Evolutionary conservation across 2,329 filamentous ascomycete species (phyloP).

Genomic region (Didymella exigua): DNA sequence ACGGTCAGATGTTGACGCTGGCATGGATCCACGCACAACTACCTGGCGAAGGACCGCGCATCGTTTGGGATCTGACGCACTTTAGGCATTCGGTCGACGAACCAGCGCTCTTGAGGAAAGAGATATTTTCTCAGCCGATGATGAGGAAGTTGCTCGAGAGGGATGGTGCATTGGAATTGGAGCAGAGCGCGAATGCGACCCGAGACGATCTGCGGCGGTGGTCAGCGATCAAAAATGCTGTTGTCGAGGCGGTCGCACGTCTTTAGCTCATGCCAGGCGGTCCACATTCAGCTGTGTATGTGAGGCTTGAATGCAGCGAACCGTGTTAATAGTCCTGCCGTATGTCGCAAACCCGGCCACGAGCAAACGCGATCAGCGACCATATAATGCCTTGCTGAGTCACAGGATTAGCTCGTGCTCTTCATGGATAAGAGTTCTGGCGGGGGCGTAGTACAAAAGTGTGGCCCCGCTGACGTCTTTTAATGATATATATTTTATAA

Average conservation of each 20-base stretch:
- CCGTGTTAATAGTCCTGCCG: background rate
- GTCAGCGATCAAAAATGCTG: background rate
- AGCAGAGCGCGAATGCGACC: background rate
- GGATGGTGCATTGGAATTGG: constrained; percentile 1
- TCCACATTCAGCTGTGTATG: too few relatives aligned
- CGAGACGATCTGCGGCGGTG: background rate
- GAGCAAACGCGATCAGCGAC: too few relatives aligned
- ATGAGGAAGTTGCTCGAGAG: background rate
- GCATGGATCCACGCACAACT: constrained; percentile 2
- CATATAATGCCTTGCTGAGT: too few relatives aligned
- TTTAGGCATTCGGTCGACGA: background rate
- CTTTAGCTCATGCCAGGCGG: background rate
- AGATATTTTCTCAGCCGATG: background rate
- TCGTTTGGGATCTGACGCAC: constrained; percentile 8
- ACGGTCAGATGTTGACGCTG: background rate
- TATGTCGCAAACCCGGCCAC: background rate
- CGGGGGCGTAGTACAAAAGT: too few relatives aligned
- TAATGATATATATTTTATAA: background rate
- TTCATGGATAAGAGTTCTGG: too few relatives aligned
- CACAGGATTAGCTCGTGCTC: too few relatives aligned
- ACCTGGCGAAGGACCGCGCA: background rate
- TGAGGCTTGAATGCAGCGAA: too few relatives aligned
- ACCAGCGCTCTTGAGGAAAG: background rate
- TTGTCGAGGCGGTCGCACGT: background rate
- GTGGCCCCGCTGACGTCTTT: too few relatives aligned